Conservation (phyloP, 306 rosid genomes). For the Rosa persica region DNA sequence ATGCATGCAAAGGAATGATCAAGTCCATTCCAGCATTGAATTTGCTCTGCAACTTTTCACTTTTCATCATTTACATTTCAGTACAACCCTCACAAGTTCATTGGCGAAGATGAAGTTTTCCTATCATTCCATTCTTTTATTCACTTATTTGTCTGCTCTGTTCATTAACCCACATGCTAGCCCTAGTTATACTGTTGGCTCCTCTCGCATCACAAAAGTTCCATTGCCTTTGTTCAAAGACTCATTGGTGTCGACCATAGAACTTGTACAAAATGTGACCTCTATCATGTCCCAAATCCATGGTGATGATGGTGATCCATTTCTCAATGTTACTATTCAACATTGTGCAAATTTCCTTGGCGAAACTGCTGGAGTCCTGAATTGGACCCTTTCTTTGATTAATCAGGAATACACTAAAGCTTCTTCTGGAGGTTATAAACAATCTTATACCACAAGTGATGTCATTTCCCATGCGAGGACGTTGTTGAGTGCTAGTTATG, state of each 20-base stretch:
- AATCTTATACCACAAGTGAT: not conserved
- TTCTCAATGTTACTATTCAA: not conserved
- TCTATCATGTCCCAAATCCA: not conserved
- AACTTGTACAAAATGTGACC: slow-evolving; percentile 8
- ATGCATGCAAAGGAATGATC: not conserved
- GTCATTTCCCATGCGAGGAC: slow-evolving; percentile 2
- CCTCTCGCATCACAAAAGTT: not conserved
- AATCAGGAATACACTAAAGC: not conserved
- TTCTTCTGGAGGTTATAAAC: not conserved
- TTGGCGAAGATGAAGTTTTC: slow-evolving; percentile 3
- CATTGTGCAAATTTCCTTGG: slow-evolving; percentile 7
- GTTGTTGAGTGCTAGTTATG: not conserved
- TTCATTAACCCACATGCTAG: not conserved
- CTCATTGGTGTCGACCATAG: slow-evolving; percentile 8
- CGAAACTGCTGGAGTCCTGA: not conserved
- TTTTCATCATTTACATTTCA: not conserved
- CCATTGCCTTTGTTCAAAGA: not conserved
- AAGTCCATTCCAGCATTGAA: not conserved
- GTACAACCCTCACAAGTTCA: not conserved
- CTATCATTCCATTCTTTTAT: not conserved
- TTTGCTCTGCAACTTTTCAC: not conserved
- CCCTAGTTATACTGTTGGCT: not conserved
- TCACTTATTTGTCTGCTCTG: not conserved
- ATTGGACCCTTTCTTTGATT: not conserved
- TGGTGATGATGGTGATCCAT: not conserved